Evolutionary conservation across 1,284 basidiomycete species (phyloP).

Genomic region (Cryptococcus sp.): DNA sequence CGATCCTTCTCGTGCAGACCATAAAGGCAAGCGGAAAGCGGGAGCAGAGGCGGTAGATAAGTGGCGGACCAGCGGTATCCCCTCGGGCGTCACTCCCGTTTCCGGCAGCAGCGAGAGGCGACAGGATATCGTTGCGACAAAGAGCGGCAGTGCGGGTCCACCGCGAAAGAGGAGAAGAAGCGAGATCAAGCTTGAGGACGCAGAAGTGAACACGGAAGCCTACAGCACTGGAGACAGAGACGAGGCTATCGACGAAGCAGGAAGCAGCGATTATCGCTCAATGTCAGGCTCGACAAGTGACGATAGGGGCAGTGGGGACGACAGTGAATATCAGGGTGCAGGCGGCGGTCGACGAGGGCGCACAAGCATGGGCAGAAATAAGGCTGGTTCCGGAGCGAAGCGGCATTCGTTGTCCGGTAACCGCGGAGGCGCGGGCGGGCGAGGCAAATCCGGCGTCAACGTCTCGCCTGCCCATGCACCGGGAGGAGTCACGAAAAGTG

Average conservation of each 20-base stretch:
- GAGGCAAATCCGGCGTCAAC: constrained; percentile 7
- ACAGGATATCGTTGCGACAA: background rate
- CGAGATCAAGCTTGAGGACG: constrained; percentile 29
- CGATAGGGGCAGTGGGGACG: constrained; percentile 12
- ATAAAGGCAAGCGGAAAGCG: constrained; percentile 44
- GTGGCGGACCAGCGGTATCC: constrained; percentile 45
- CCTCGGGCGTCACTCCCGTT: constrained; percentile 23
- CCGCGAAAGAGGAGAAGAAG: constrained; percentile 45
- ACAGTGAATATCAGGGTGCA: constrained; percentile 27
- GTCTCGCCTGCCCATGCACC: constrained; percentile 14
- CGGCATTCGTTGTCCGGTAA: background rate
- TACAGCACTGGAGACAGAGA: constrained; percentile 5
- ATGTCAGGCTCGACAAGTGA: constrained; percentile 10
- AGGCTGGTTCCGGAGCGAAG: constrained; percentile 2
- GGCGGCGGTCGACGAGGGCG: constrained; percentile 3
- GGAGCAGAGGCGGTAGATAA: constrained; percentile 50
- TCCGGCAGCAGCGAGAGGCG: background rate
- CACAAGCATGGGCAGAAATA: background rate
- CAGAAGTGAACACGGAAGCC: constrained; percentile 5
- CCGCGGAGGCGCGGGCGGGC: background rate
- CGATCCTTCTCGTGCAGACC: constrained; percentile 17
- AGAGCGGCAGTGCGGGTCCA: constrained; percentile 10
- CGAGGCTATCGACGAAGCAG: background rate
- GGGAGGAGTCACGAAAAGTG: constrained; percentile 19
- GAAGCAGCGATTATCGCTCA: constrained; percentile 11